These are phyloP conservation scores for Penicillium sumatraense DNA, from an alignment of 2,329 filamentous ascomycete genomes.

Conservation along the genomic window DNA sequence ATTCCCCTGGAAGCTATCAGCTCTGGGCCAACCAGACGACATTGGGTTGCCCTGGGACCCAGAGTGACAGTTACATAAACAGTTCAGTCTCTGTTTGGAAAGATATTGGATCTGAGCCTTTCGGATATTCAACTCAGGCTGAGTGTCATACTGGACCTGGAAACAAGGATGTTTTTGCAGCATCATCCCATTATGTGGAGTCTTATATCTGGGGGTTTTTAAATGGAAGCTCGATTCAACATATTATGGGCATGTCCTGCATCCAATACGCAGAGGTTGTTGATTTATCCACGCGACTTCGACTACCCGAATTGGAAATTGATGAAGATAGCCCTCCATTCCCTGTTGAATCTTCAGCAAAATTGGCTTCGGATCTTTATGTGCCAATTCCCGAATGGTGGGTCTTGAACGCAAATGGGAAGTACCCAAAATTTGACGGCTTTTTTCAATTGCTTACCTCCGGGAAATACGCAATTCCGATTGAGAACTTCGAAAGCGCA, in stretches of 20 bases:
- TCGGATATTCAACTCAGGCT: constrained; percentile 2
- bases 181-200: not conserved
- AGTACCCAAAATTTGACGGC: constrained; percentile 6
- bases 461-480: constrained; percentile 12
- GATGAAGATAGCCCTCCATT: constrained; percentile 4
- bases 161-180: not conserved
- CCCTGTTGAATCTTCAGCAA: constrained; percentile 6
- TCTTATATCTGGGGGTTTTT: constrained; percentile 12
- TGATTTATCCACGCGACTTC: constrained; percentile 7
- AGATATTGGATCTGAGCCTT: not conserved
- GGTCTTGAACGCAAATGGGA: not conserved
- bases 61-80: not conserved
- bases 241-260: constrained; percentile 8
- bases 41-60: not conserved
- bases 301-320: constrained; percentile 5
- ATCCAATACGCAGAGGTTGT: constrained; percentile 10
- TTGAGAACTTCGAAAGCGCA: not conserved
- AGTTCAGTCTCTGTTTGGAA: not conserved
- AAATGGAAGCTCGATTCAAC: not conserved
- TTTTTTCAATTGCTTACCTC: constrained; percentile 11
- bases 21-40: not conserved
- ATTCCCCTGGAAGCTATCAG: not conserved
- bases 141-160: not conserved
- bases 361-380: not conserved
- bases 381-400: constrained; percentile 7